Percentiles rank a stretch among this genome's conserved stretches.
phyloP scores from a whole-genome alignment of 805 yeast species.

The Barnettozyma sucrosica region DNA sequence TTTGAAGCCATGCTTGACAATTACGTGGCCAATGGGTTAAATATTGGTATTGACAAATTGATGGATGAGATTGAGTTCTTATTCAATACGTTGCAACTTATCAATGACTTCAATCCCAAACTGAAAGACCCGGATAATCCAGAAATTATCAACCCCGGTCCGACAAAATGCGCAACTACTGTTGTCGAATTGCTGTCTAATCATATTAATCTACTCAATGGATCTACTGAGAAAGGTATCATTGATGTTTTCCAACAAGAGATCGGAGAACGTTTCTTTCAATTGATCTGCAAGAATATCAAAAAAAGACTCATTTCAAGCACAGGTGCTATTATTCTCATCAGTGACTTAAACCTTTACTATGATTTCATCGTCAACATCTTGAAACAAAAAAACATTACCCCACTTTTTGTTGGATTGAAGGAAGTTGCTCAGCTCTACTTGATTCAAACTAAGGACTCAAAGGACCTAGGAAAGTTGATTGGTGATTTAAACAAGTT shows the following conservation, averaged over 20 bases:
- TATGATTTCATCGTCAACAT: conserved; percentile 61
- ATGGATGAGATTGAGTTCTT: conserved; percentile 72
- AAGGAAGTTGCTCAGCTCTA: conserved; percentile 83
- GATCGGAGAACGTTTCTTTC: conserved; percentile 81
- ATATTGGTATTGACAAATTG: conserved; percentile 85
- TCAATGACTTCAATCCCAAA: conserved; percentile 57
- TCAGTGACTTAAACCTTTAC: conserved; percentile 74
- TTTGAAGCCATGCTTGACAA: conserved; percentile 81
- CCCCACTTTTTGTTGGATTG: conserved; percentile 72
- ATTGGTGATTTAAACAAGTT: conserved; percentile 80
- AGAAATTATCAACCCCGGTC: conserved; percentile 31
- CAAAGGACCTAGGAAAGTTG: conserved; percentile 78
- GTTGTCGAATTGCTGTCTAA: conserved; percentile 58
- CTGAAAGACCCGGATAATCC: conserved; percentile 11
- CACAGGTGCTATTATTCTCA: conserved; percentile 76
- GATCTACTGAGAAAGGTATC: conserved; percentile 81
- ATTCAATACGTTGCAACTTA: conserved; percentile 48
- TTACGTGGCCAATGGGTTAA: conserved; percentile 87
- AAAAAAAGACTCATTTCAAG: conserved; percentile 69
- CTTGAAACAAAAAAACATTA: conserved; percentile 58
- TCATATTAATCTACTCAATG: conserved; percentile 68
- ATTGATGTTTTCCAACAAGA: conserved; percentile 93
- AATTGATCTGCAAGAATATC: conserved; percentile 66
- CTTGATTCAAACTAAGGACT: conserved; percentile 64
- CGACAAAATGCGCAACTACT: conserved; percentile 60